Evolutionary conservation across 2,329 filamentous ascomycete genomes (phyloP).

Genomic region (Colletotrichum siamense): DNA sequence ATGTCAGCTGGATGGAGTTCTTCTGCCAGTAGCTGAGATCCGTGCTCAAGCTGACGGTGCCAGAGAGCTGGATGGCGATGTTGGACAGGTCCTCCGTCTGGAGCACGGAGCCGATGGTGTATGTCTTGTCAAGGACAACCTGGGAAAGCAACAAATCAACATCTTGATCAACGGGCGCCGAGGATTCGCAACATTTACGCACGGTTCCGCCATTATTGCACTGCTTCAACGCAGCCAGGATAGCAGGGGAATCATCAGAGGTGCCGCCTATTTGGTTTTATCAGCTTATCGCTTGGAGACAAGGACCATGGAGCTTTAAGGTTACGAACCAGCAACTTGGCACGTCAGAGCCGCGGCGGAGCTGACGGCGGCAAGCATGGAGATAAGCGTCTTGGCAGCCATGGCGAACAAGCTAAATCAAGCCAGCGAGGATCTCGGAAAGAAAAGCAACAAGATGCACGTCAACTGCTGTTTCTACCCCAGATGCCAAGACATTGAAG

Average conservation of each 20-base stretch:
- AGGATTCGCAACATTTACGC: not conserved
- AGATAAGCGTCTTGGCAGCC: not conserved
- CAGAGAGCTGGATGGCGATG: constrained; percentile 64
- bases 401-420: not conserved
- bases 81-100: constrained; percentile 68
- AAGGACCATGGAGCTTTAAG: not conserved
- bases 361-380: not conserved
- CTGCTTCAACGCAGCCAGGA: constrained; percentile 56
- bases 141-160: not conserved
- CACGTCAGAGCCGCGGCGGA: not conserved
- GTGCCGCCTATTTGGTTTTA: constrained; percentile 28
- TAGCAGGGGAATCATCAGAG: constrained; percentile 34
- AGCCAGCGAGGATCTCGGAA: not conserved
- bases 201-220: constrained; percentile 68
- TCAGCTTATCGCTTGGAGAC: not conserved
- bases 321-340: not conserved
- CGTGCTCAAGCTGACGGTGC: constrained; percentile 67
- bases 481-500: not conserved
- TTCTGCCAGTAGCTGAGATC: constrained; percentile 73
- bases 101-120: constrained; percentile 67
- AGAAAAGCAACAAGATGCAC: not conserved
- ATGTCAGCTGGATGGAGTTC: constrained; percentile 68
- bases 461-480: not conserved
- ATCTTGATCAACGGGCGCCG: fast-evolving
- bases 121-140: constrained; percentile 61